Percentiles rank a stretch among this genome's conserved stretches.
phyloP scores from a whole-genome alignment of 2,329 filamentous ascomycete genomes.

The Blumeriella jaapii region DNA sequence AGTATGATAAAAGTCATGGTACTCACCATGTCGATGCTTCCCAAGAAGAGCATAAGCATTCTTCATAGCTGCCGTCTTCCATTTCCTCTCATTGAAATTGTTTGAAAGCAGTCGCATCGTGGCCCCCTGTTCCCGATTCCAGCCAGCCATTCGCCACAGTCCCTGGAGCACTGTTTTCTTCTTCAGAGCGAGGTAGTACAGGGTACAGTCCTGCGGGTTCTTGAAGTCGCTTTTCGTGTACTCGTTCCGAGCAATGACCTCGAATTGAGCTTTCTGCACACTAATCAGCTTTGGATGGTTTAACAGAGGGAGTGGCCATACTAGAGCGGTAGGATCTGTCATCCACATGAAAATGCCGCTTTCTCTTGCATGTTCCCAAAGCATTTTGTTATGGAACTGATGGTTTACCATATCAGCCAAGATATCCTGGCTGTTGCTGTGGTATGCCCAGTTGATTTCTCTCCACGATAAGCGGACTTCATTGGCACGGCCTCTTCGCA shows the following conservation, averaged over 20 bases:
- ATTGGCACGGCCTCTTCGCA: slow-evolving; percentile 53
- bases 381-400: slow-evolving; percentile 67
- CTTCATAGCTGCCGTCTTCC: slow-evolving; percentile 82
- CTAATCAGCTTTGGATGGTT: background rate
- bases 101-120: slow-evolving; percentile 77
- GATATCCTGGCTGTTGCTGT: slow-evolving; percentile 81
- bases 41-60: slow-evolving; percentile 94
- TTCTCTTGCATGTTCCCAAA: slow-evolving; percentile 77
- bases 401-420: slow-evolving; percentile 70
- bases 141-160: slow-evolving; percentile 86
- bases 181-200: slow-evolving; percentile 81
- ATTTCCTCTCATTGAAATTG: slow-evolving; percentile 77
- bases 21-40: slow-evolving; percentile 70
- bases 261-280: slow-evolving; percentile 62
- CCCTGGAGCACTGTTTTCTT: slow-evolving; percentile 88
- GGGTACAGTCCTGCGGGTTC: slow-evolving; percentile 79
- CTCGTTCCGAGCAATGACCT: slow-evolving; percentile 82
- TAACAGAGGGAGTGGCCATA: slow-evolving; percentile 33
- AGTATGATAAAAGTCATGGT: background rate
- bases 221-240: slow-evolving; percentile 81
- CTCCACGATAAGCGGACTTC: slow-evolving; percentile 60
- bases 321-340: slow-evolving; percentile 62
- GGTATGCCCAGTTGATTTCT: slow-evolving; percentile 78
- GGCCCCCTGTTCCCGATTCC: slow-evolving; percentile 74
- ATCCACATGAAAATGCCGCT: slow-evolving; percentile 96